Evolutionary conservation across 228 moss, liverwort and hornwort genomes (phyloP).

Genomic region (Sphagnum fallax): DNA sequence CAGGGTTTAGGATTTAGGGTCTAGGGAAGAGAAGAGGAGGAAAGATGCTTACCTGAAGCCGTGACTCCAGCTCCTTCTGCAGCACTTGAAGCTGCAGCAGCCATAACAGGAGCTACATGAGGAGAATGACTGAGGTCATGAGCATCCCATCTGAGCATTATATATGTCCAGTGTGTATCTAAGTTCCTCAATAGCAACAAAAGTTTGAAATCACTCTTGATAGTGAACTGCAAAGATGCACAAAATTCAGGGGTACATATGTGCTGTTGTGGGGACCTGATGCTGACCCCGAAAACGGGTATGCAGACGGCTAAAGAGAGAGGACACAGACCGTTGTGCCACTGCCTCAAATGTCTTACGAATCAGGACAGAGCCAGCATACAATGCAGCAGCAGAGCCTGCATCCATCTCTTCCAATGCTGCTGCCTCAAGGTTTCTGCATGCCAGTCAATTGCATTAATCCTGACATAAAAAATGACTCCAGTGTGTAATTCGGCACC

Average conservation of each 20-base stretch:
- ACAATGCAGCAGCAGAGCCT: slow-evolving; percentile 29
- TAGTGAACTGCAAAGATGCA: background rate
- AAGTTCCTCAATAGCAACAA: too few species aligned
- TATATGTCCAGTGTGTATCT: too few species aligned
- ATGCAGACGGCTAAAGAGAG: slow-evolving; percentile 38
- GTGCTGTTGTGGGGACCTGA: slow-evolving; percentile 15
- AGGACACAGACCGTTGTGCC: slow-evolving; percentile 46
- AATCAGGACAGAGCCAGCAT: slow-evolving; percentile 35
- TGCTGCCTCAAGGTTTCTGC: too few species aligned
- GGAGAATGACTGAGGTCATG: too few species aligned
- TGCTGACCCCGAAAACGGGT: slow-evolving; percentile 39
- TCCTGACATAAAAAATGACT: too few species aligned
- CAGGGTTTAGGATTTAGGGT: too few species aligned
- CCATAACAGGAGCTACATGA: background rate
- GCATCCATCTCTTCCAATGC: slow-evolving; percentile 11
- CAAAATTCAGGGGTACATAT: too few species aligned
- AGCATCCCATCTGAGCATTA: too few species aligned
- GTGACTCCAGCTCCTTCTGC: slow-evolving; percentile 54
- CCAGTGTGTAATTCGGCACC: too few species aligned
- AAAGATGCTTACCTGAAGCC: slow-evolving; percentile 31
- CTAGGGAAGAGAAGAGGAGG: background rate
- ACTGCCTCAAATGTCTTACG: slow-evolving; percentile 49
- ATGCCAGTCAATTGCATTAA: too few species aligned
- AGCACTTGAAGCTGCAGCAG: slow-evolving; percentile 40
- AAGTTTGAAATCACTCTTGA: too few species aligned